These are phyloP conservation scores for Colletotrichum phormii DNA, from an alignment of 2,329 filamentous ascomycete genomes.

Conservation along the genomic window DNA sequence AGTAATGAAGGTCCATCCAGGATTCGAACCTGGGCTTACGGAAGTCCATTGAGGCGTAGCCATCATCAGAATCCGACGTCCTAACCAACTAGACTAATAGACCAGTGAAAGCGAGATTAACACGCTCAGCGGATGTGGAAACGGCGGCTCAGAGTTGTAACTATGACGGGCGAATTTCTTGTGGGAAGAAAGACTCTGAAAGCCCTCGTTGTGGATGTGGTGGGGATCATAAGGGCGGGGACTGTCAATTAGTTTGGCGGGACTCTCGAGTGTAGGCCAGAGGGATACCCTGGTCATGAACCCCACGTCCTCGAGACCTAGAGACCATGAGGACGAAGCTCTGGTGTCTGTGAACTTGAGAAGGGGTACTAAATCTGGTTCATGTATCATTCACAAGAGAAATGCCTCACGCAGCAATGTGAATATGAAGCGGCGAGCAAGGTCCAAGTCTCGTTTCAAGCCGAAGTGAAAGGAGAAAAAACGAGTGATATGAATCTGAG, in stretches of 20 bases:
- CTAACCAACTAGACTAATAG: conserved; percentile 38
- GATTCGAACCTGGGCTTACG: conserved; percentile 37
- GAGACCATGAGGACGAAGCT: too few species aligned
- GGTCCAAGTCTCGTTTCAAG: too few species aligned
- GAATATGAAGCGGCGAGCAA: too few species aligned
- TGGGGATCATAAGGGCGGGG: neutral
- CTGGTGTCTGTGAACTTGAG: neutral
- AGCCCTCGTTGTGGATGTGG: conserved; percentile 19
- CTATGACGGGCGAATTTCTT: neutral
- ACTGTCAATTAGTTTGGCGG: neutral
- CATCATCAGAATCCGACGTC: conserved; percentile 36
- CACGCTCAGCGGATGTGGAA: neutral
- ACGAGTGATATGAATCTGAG: too few species aligned
- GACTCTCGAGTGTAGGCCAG: neutral
- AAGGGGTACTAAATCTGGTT: too few species aligned
- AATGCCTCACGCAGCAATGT: too few species aligned
- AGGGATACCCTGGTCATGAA: neutral
- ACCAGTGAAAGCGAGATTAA: neutral
- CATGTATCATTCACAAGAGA: too few species aligned
- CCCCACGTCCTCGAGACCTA: too few species aligned
- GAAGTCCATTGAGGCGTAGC: neutral
- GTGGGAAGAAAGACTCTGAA: conserved; percentile 6
- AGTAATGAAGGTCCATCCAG: conserved; percentile 31
- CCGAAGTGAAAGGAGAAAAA: too few species aligned
- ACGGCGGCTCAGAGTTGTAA: neutral